Evolutionary conservation across 768 basidiomycete species (phyloP), one percentile per base, ranked within the genome.

Genomic region (Calocybe indica): DNA sequence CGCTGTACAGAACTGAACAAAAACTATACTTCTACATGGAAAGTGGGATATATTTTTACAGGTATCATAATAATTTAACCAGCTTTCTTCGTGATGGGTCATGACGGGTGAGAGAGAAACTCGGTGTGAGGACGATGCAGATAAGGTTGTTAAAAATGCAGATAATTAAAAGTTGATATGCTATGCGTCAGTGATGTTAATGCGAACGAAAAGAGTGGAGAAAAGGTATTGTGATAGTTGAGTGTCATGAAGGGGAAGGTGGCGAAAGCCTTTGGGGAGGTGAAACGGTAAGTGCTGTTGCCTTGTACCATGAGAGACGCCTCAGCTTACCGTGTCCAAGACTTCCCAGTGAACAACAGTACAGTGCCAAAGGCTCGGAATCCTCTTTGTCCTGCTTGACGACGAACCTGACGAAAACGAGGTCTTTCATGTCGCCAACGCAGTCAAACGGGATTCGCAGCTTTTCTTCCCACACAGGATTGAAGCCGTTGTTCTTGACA

Each of bases 401-500:
- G 33, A 80, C 76, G 56, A 98, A 86, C 51, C 80, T 72, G 43
- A 97, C 78, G 61, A 98, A 99, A 15, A 90, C 77, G 36, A 97
- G 72, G 47, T 94, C 92, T 55, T 72, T 71, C 85, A 94, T 89
- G 44, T 70, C 68, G 0, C 85, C 80, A n/a, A 86, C 75, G 58
- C 85, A 85, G 39, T 83, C 82, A 57, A 94, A 93, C 7, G 85
- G 81, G 9, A 94, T 65, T 22, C 72, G 66, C 36, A 93, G 66
- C 37, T 67, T 64, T 55, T 92, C 81, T 53, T 92, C 79, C 89
- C 93, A 97, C 5, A 82, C 70, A 0, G 95, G 95, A 62, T 96
- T 96, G 70, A 96, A 94, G 2, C 95, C 91, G 58, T 94, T 95
- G 61, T 88, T 85, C 64, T 84, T 85, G 49, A 94, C 83, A 2